Base-by-base conservation (phyloP, 768 basidiomycete genomes). In the Cytidiella melzeri region DNA sequence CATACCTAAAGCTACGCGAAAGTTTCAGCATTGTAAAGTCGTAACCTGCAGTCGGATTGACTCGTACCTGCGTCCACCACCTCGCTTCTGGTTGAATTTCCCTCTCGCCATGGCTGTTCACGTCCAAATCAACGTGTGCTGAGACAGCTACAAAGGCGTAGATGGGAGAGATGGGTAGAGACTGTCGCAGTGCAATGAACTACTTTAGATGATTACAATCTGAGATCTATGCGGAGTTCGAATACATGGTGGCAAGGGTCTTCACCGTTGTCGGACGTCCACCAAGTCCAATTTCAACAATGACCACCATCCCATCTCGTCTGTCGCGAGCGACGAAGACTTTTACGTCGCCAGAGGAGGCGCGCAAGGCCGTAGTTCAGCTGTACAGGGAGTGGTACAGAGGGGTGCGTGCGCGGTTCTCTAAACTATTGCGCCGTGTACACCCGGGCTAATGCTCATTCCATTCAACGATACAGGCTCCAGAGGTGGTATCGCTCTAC, bases 301-400 rank as follows among this genome's bases (percentile, higher is more conserved):
- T 87, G 82, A 77, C 83, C 3, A 96, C 91, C 43, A 97, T 97
- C 65, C 94, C 95, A 15, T 68, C 92, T 37, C 83, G 95, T 34
- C 79, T 99, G 7, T 89, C 95, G 15, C 81, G 79, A 54, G 62
- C 80, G 4, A 77, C 87, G 3, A 72, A 75, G 30, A 67, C 75
- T n/a, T 90, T 89, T 0, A 61, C 69, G 19, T 73, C 59, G 51
- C 61, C 73, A 5, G 67, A 70, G n/a, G 81, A 87, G 42, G 83
- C 89, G 5, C 80, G 85, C 25, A 68, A 68, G 19, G 77, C 89
- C 27, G 81, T 80, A 9, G 69, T 92, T 18, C 73, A 84, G 41
- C 76, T 96, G 11, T 99, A 98, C 73, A 75, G 94, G 51, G 84
- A 83, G 64, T 99, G 95, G 95, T 87, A 93, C 64, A 85, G 96